Percentiles rank a stretch among this genome's conserved stretches.
Evolutionary conservation across 2,329 filamentous ascomycete genomes (phyloP).

Genomic region (Raffaelea arxii): DNA sequence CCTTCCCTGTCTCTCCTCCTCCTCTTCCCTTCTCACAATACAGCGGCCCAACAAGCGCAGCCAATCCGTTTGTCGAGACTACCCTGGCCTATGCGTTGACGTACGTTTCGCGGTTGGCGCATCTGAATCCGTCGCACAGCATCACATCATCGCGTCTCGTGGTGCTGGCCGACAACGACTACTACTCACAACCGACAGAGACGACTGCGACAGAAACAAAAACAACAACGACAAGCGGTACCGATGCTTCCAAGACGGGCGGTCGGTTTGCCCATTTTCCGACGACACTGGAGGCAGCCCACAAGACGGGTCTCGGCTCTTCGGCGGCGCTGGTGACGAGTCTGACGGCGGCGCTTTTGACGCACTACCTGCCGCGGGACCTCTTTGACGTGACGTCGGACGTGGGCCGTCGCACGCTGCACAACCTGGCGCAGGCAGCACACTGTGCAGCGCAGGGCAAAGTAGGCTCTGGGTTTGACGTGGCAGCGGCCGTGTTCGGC

Average conservation of each 20-base stretch:
- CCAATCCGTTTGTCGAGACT: slow-evolving; percentile 87
- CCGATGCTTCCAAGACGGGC: slow-evolving; percentile 5
- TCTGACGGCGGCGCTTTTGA: slow-evolving; percentile 66
- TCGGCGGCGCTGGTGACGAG: slow-evolving; percentile 90
- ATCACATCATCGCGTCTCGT: slow-evolving; percentile 66
- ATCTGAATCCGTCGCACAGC: slow-evolving; percentile 28
- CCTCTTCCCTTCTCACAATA: slow-evolving; percentile 2
- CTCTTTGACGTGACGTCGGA: slow-evolving; percentile 48
- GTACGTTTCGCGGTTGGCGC: slow-evolving; percentile 51
- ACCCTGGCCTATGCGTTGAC: slow-evolving; percentile 80
- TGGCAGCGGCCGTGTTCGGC: slow-evolving; percentile 86
- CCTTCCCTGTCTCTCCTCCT: background rate
- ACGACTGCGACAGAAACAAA: slow-evolving; percentile 14
- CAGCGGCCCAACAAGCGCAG: slow-evolving; percentile 34
- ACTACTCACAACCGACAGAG: slow-evolving; percentile 67
- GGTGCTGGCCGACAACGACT: slow-evolving; percentile 90
- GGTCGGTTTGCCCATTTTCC: slow-evolving; percentile 66
- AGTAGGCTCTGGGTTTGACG: slow-evolving; percentile 90
- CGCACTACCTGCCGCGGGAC: slow-evolving; percentile 56
- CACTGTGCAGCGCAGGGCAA: slow-evolving; percentile 97
- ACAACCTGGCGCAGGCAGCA: slow-evolving; percentile 88
- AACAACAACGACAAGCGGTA: slow-evolving; percentile 24
- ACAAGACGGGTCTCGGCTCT: slow-evolving; percentile 94
- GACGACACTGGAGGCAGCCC: slow-evolving; percentile 64
- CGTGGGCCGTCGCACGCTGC: slow-evolving; percentile 52